A percentile compares a stretch with the other conserved stretches of the same genome.
Conservation (phyloP, 1,139 yeast genomes). For the Yamadazyma oceani region DNA sequence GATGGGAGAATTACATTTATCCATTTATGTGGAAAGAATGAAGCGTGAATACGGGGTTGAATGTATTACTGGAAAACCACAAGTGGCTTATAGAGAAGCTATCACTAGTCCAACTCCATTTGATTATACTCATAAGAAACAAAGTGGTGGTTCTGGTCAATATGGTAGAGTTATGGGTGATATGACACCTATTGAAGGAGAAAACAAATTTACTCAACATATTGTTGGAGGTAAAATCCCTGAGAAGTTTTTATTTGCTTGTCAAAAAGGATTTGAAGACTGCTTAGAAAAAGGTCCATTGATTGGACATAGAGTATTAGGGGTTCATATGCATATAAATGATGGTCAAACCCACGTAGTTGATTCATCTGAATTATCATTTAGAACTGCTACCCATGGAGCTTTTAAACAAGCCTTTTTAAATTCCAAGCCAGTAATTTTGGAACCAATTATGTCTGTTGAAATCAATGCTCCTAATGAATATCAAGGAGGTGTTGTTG, state of each 20-base stretch:
- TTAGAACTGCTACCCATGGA: slow-evolving; percentile 86
- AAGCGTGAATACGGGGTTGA: slow-evolving; percentile 96
- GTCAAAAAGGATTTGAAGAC: slow-evolving; percentile 94
- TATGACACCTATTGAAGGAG: slow-evolving; percentile 63
- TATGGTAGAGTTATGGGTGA: slow-evolving; percentile 95
- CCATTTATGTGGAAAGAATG: slow-evolving; percentile 97
- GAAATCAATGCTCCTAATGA: slow-evolving; percentile 93
- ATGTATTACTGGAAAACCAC: slow-evolving; percentile 95
- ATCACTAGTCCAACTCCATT: slow-evolving; percentile 72
- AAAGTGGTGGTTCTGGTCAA: slow-evolving; percentile 99
- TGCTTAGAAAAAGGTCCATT: slow-evolving; percentile 96
- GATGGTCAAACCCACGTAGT: slow-evolving; percentile 98
- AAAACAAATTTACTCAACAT: slow-evolving; percentile 76
- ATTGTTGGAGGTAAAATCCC: slow-evolving; percentile 97
- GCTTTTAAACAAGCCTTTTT: slow-evolving; percentile 92
- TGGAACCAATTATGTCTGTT: slow-evolving; percentile 96
- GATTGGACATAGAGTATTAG: slow-evolving; percentile 90
- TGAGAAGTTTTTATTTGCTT: slow-evolving; percentile 91
- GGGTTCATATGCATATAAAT: slow-evolving; percentile 88
- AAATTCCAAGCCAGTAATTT: slow-evolving; percentile 79
- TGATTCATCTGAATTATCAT: slow-evolving; percentile 94
- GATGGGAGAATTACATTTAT: slow-evolving; percentile 97
- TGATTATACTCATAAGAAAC: slow-evolving; percentile 95
- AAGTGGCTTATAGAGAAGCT: slow-evolving; percentile 97
- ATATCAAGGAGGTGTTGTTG: slow-evolving; percentile 92